A percentile compares a stretch with the other conserved stretches of the same genome.
phyloP scores from a whole-genome alignment of 2,329 filamentous ascomycete genomes.

The Fusarium nurragi region DNA sequence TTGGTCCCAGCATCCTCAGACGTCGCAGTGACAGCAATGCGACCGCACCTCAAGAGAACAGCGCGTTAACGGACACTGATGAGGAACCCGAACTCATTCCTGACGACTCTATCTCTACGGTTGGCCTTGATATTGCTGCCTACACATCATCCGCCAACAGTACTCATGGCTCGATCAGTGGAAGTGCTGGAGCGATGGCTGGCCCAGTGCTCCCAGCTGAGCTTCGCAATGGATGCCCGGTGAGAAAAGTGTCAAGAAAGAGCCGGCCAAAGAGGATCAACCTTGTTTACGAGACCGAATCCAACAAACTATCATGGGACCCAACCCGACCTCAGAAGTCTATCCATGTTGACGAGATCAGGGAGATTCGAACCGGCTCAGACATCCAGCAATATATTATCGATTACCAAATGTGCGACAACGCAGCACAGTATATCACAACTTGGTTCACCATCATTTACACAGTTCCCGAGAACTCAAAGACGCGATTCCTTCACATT shows the following conservation, averaged over 20 bases:
- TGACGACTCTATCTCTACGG: constrained; percentile 49
- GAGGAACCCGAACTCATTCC: constrained; percentile 57
- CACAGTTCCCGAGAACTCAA: constrained; percentile 78
- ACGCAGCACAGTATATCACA: constrained; percentile 58
- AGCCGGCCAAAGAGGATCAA: constrained; percentile 73
- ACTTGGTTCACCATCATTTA: constrained; percentile 94
- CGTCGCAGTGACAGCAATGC: constrained; percentile 90
- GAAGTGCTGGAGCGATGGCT: constrained; percentile 57
- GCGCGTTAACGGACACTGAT: constrained; percentile 59
- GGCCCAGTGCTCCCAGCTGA: constrained; percentile 80
- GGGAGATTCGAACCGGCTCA: constrained; percentile 83
- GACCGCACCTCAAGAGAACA: constrained; percentile 65
- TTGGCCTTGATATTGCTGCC: constrained; percentile 54
- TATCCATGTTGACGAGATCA: constrained; percentile 95
- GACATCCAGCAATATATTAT: constrained; percentile 91
- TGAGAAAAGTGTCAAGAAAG: constrained; percentile 89
- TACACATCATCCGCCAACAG: constrained; percentile 61
- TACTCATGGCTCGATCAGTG: constrained; percentile 58
- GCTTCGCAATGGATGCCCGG: constrained; percentile 79
- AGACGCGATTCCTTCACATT: constrained; percentile 88
- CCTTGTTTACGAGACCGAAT: constrained; percentile 79
- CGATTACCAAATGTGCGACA: constrained; percentile 76
- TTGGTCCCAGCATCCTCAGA: constrained; percentile 87
- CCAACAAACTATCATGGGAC: constrained; percentile 91
- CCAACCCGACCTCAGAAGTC: constrained; percentile 79